Evolutionary conservation across 768 basidiomycete genomes (phyloP), one percentile per base, ranked within the genome.

Genomic region (Pulveroboletus sp.): DNA sequence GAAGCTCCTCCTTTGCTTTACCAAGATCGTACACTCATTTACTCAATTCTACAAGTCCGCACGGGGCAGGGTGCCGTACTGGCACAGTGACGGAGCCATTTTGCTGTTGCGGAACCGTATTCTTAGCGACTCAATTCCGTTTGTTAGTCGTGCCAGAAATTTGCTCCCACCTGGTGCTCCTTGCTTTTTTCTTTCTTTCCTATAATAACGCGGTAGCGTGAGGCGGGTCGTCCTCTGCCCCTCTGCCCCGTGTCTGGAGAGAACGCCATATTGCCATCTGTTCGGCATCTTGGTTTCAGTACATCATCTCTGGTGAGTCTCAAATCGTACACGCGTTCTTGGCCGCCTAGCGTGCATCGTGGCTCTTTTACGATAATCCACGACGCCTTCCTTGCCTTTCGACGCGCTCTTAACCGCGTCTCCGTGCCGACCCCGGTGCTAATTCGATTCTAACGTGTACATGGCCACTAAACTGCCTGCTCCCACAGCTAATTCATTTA

Each of bases 401-500:
- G 56, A 61, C 67, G 62, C 67, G 67, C 58, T 55, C 51, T 56
- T 61, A 56, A 56, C 57, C 67, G 64, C 34, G 53, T 63, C 51
- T 63, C 57, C 62, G 64, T 64, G 61, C 62, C 68, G 68, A 55
- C 53, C 50, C 38, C 46, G 38, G 55, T 45, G 30, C 24, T 54
- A 37, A 54, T 44, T 54, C 49, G 27, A 36, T 47, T 57, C 47
- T 48, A 55, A 64, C 67, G 55, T 55, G 54, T 51, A 47, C 54
- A 58, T 48, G 37, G 49, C 58, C 57, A 52, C 64, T 65, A 24
- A 68, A 48, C 53, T 19, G 47, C 48, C 55, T 49, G 43, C 60
- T 53, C 54, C 62, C 56, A 53, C 63, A 66, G 68, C 59, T 70
- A 72, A 66, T 71, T 58, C 61, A 65, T 61, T 71, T 63, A 62